Evolutionary conservation across 768 basidiomycete species (phyloP), one percentile per base, ranked within the genome.

Genomic region (Tricholoma matsutake): DNA sequence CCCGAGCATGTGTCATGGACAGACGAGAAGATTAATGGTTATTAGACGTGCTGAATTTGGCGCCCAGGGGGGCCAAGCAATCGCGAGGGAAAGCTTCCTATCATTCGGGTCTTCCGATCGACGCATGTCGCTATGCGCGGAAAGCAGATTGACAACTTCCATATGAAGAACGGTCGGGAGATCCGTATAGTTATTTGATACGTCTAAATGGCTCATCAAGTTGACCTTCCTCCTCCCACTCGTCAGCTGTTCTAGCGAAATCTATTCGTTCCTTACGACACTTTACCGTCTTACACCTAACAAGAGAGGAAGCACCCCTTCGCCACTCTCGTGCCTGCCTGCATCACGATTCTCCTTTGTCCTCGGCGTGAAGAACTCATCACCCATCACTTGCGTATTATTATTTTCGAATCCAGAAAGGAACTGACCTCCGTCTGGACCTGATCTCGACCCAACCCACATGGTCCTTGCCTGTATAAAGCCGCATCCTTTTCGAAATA

Each of bases 381-480:
- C n/a, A n/a, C n/a, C n/a, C 29, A 53, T 49, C 47, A 49, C 47
- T 49, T 22, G 47, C 25, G 2, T 25, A 25, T 49, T 49, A 49
- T 53, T 53, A 53, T 16, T 53, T n/a, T 53, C 51, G n/a, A 31
- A 49, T 49, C 13, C 47, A 49, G 47, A 49, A 47, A 49, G 47
- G 47, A 49, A 49, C 47, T 2, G 41, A 2, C 35, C 11, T 18
- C n/a, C 11, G 31, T 7, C 51, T 13, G 66, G 71, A 63, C 71
- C 66, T 71, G 72, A 72, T 68, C 68, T 61, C 54, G 61, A 57
- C 20, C 45, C 6, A 43, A 20, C 18, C 18, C 16, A 59, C 65
- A 51, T 61, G 32, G 32, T 64, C 63, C 54, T 47, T 61, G 62
- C 58, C 61, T 58, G 64, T 75, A 71, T 75, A 72, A 71, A 71